Evolutionary conservation across 345 rosid genomes (phyloP).

Genomic region (Aquilaria yunnanensis): DNA sequence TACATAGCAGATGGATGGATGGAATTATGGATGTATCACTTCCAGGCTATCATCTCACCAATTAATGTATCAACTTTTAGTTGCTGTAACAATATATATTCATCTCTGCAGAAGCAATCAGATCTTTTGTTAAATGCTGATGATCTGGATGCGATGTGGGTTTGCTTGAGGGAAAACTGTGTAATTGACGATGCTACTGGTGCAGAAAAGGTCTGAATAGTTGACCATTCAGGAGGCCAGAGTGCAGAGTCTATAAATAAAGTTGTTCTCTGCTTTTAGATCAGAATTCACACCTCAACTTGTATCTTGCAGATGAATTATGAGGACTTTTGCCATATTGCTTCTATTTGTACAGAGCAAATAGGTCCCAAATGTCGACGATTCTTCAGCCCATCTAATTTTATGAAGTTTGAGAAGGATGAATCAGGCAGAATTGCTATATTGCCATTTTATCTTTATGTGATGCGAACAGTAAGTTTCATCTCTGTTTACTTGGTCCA

Average conservation of each 20-base stretch:
- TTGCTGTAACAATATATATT: slow-evolving; percentile 13
- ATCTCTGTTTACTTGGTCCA: neutral
- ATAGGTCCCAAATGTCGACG: slow-evolving; percentile 97
- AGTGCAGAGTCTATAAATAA: neutral
- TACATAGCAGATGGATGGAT: too few species aligned
- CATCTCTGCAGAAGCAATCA: slow-evolving; percentile 80
- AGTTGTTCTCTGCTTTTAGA: neutral
- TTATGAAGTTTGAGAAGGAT: slow-evolving; percentile 99
- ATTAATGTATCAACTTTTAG: neutral
- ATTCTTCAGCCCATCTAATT: slow-evolving; percentile 96
- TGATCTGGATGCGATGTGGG: slow-evolving; percentile 99
- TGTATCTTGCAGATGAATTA: slow-evolving; percentile 77
- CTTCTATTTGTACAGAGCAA: slow-evolving; percentile 95
- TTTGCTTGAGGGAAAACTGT: slow-evolving; percentile 96
- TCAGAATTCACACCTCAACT: neutral
- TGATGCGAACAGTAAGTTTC: slow-evolving; percentile 92
- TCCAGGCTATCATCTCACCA: neutral
- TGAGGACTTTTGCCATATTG: slow-evolving; percentile 98
- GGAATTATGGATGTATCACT: neutral
- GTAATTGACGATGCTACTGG: slow-evolving; percentile 98
- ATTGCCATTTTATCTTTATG: slow-evolving; percentile 93
- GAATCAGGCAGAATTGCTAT: slow-evolving; percentile 99
- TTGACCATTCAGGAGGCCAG: neutral
- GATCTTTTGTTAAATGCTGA: slow-evolving; percentile 93
- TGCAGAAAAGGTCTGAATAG: slow-evolving; percentile 80